phyloP scores from a whole-genome alignment of 495 filamentous ascomycete genomes.

The Chaetomium tenue region DNA sequence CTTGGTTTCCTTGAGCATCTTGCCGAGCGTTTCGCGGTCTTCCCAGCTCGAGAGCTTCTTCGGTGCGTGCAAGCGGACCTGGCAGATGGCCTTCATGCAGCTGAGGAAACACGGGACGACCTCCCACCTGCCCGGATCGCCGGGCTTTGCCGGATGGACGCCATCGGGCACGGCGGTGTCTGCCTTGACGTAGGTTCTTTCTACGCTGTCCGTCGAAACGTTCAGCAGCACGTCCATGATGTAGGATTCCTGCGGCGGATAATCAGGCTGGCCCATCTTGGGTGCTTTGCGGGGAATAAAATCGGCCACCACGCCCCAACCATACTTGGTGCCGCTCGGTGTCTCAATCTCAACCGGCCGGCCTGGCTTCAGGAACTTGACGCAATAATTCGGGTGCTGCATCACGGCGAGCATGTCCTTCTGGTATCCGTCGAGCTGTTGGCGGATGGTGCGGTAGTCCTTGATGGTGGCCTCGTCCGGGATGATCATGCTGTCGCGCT shows the following conservation, averaged over 20 bases:
- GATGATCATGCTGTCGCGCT: conserved; percentile 69
- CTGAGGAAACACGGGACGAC: conserved; percentile 83
- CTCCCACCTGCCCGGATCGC: conserved; percentile 60
- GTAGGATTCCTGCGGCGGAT: conserved; percentile 67
- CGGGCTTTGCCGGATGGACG: conserved; percentile 25
- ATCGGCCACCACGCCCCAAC: conserved; percentile 86
- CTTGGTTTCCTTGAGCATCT: conserved; percentile 67
- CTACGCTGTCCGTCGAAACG: conserved; percentile 58
- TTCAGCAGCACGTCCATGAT: conserved; percentile 78
- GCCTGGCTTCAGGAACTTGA: conserved; percentile 77
- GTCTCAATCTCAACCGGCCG: conserved; percentile 80
- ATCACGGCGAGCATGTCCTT: conserved; percentile 86
- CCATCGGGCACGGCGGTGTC: conserved; percentile 39
- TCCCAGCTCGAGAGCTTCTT: conserved; percentile 63
- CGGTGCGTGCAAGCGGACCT: conserved; percentile 75
- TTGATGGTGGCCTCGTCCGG: conserved; percentile 80
- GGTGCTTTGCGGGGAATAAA: conserved; percentile 58
- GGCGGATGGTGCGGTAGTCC: conserved; percentile 84
- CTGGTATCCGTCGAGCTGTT: conserved; percentile 75
- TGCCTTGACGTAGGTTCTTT: conserved; percentile 32
- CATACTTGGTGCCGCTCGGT: conserved; percentile 69
- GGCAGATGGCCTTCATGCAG: conserved; percentile 73
- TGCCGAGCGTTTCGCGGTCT: conserved; percentile 61
- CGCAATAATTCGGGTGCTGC: conserved; percentile 79
- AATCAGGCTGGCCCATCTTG: conserved; percentile 61